phyloP scores from a whole-genome alignment of 83 land plant genomes.

The Picea abies region DNA sequence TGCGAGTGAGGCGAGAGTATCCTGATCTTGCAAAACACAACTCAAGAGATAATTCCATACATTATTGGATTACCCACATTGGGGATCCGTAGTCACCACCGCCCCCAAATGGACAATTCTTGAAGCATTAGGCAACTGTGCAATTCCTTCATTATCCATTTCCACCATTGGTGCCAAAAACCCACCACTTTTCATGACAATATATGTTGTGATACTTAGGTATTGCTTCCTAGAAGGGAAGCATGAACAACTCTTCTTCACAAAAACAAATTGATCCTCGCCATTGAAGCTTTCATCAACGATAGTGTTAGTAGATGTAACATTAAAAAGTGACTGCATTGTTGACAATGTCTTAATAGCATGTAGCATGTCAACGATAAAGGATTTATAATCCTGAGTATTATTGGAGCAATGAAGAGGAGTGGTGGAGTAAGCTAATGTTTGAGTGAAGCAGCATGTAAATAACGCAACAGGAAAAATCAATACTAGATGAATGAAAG shows the following conservation, averaged over 20 bases:
- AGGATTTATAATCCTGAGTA: constrained; percentile 45
- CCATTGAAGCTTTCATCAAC: constrained; percentile 11
- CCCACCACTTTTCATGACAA: constrained; percentile 1
- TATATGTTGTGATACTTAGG: constrained; percentile 41
- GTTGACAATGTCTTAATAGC: constrained; percentile 25
- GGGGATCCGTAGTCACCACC: constrained; percentile 48
- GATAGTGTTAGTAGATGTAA: constrained; percentile 41
- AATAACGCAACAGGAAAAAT: background rate
- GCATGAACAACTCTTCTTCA: constrained; percentile 67
- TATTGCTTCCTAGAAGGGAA: constrained; percentile 24
- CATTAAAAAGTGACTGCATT: constrained; percentile 64
- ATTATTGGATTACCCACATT: constrained; percentile 41
- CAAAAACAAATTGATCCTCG: constrained; percentile 30
- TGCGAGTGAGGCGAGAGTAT: too few relatives aligned
- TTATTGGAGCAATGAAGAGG: constrained; percentile 58
- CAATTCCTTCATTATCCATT: constrained; percentile 51
- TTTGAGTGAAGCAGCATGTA: background rate
- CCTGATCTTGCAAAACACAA: too few relatives aligned
- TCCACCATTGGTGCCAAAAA: constrained; percentile 18
- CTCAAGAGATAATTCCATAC: too few relatives aligned
- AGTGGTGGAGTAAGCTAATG: constrained; percentile 9
- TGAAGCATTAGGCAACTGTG: constrained; percentile 25
- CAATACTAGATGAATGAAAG: background rate
- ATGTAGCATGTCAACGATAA: constrained; percentile 40
- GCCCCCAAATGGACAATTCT: constrained; percentile 35